phyloP scores from a whole-genome alignment of 768 basidiomycete genomes.

The Cantharellus cinnabarinus region DNA sequence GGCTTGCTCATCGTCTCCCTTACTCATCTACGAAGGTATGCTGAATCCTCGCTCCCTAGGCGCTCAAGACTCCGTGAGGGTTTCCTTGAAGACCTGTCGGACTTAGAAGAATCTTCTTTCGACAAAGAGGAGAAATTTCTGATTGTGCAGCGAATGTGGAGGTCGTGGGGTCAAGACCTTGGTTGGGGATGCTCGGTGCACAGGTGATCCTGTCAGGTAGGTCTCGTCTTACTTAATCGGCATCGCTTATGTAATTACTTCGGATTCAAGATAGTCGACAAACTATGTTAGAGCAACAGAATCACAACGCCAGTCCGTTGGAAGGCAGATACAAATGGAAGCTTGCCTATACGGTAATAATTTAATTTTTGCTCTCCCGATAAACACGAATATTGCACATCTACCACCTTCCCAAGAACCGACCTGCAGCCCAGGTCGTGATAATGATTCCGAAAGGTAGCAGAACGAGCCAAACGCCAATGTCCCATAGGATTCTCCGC shows the following conservation, averaged over 20 bases:
- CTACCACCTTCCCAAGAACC: not conserved
- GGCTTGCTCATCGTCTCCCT: slow-evolving; percentile 58
- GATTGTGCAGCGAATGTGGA: slow-evolving; percentile 76
- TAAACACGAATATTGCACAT: too few relatives aligned
- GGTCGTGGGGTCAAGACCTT: slow-evolving; percentile 54
- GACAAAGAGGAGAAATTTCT: slow-evolving; percentile 49
- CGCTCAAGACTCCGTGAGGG: slow-evolving; percentile 46
- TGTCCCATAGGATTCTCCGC: slow-evolving; percentile 60
- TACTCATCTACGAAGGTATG: slow-evolving; percentile 44
- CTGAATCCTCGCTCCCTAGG: slow-evolving; percentile 31
- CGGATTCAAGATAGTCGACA: too few relatives aligned
- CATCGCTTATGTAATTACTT: too few relatives aligned
- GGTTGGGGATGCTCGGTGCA: slow-evolving; percentile 26
- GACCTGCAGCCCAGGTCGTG: not conserved
- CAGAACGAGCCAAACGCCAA: slow-evolving; percentile 60
- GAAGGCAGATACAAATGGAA: too few relatives aligned
- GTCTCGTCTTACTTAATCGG: too few relatives aligned
- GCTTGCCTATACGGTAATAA: too few relatives aligned
- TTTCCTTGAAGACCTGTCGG: slow-evolving; percentile 68
- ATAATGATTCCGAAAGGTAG: slow-evolving; percentile 29
- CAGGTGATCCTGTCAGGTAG: too few relatives aligned
- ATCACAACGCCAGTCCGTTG: too few relatives aligned
- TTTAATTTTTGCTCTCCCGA: too few relatives aligned
- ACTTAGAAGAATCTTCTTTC: slow-evolving; percentile 54
- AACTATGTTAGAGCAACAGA: too few relatives aligned